Evolutionary conservation across 2,329 filamentous ascomycete genomes (phyloP).

Genomic region (Chaetothyriales sp.): DNA sequence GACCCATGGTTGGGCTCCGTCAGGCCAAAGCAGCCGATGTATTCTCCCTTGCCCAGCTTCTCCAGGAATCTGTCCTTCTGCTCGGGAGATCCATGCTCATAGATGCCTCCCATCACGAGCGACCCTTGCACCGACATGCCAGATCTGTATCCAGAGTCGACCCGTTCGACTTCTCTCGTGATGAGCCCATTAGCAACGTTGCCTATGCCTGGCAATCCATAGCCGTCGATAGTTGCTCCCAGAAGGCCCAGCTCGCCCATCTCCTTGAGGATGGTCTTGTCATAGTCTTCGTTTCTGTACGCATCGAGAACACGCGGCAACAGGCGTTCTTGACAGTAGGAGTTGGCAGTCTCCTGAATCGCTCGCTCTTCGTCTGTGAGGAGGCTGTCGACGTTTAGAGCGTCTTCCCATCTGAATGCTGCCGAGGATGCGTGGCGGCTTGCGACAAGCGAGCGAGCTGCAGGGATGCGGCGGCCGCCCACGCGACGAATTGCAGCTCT

Average conservation of each 20-base stretch:
- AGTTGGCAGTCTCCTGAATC: conserved; percentile 77
- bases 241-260: conserved; percentile 88
- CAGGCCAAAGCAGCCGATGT: conserved; percentile 74
- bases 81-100: conserved; percentile 75
- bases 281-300: conserved; percentile 76
- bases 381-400: conserved; percentile 58
- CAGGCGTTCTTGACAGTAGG: conserved; percentile 85
- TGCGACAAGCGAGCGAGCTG: background rate
- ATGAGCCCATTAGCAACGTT: conserved; percentile 82
- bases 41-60: conserved; percentile 64
- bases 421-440: conserved; percentile 18
- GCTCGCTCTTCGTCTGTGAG: conserved; percentile 83
- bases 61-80: conserved; percentile 76
- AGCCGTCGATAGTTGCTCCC: conserved; percentile 73
- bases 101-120: conserved; percentile 82
- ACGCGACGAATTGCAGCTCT: conserved; percentile 11
- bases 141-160: conserved; percentile 82
- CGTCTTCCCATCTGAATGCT: conserved; percentile 83
- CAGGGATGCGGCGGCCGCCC: conserved; percentile 5
- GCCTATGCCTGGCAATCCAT: conserved; percentile 76
- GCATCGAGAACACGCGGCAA: conserved; percentile 75
- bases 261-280: conserved; percentile 70
- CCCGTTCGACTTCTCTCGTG: conserved; percentile 76
- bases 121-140: conserved; percentile 91
- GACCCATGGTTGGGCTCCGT: conserved; percentile 90